These are phyloP conservation scores for Pezicula radicicola DNA, from an alignment of 2,329 filamentous ascomycete species.

Conservation along the genomic window DNA sequence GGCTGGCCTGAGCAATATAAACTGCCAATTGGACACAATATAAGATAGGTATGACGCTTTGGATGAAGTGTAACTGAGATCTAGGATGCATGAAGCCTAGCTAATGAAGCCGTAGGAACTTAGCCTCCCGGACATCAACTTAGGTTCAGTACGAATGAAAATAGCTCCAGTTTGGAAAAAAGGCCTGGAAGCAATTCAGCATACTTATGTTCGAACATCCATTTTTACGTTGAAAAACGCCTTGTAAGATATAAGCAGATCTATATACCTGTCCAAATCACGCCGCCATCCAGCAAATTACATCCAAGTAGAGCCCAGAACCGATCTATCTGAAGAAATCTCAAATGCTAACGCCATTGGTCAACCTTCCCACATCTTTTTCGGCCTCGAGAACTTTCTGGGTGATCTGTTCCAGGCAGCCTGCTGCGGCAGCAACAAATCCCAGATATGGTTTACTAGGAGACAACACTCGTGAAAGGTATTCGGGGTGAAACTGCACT, in stretches of 20 bases:
- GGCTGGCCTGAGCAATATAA: no score
- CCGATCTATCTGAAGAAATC: background rate
- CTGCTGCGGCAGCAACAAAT: slow-evolving; percentile 70
- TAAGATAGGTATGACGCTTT: no score
- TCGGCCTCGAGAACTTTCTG: background rate
- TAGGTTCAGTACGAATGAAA: no score
- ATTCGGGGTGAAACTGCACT: slow-evolving; percentile 89
- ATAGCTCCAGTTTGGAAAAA: no score
- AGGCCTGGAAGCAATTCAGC: no score
- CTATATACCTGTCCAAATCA: background rate
- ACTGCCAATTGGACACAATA: no score
- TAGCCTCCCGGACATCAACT: no score
- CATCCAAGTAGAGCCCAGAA: slow-evolving; percentile 32
- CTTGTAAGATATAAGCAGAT: background rate
- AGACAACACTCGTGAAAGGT: slow-evolving; percentile 69
- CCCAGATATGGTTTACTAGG: slow-evolving; percentile 78
- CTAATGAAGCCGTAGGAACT: no score
- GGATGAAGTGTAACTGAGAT: no score
- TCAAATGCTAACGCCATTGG: background rate
- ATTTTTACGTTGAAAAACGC: no score
- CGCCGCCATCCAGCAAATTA: slow-evolving; percentile 41
- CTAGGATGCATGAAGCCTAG: no score
- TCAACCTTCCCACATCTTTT: background rate
- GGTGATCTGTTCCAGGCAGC: slow-evolving; percentile 26
- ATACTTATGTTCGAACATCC: no score